A percentile compares a stretch with the other conserved stretches of the same genome.
phyloP scores from a whole-genome alignment of 108 stramenopile species.

The Craspedostauros australis region DNA sequence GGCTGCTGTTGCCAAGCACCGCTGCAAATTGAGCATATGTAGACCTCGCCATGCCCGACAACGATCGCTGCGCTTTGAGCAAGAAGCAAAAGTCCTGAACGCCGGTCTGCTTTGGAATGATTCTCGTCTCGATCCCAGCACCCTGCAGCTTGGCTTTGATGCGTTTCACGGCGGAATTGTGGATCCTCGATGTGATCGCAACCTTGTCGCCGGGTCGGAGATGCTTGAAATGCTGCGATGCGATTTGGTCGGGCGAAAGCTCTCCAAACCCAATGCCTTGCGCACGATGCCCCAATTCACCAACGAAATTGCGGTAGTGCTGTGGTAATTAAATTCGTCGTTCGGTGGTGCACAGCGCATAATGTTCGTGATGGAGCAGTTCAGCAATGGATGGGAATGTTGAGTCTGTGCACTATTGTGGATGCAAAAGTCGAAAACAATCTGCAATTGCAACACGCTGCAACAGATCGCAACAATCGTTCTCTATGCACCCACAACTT shows the following conservation, averaged over 20 bases:
- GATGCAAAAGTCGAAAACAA: background rate
- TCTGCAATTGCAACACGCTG: background rate
- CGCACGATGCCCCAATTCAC: slow-evolving; percentile 25
- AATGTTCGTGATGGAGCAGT: background rate
- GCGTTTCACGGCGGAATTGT: slow-evolving; percentile 11
- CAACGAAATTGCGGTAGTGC: slow-evolving; percentile 46
- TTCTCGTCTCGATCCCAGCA: slow-evolving; percentile 26
- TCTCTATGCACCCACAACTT: background rate
- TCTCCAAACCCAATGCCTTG: slow-evolving; percentile 42
- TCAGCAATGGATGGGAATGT: background rate
- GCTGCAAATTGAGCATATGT: slow-evolving; percentile 41
- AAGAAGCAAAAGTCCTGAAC: slow-evolving; percentile 58
- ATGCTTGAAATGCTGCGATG: slow-evolving; percentile 16
- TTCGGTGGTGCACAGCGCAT: background rate
- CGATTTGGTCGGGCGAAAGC: slow-evolving; percentile 21
- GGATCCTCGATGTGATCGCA: slow-evolving; percentile 27
- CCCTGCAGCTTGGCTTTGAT: slow-evolving; percentile 21
- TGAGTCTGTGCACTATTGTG: background rate
- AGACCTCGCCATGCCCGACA: slow-evolving; percentile 31
- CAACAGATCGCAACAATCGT: background rate
- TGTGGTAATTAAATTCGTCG: background rate
- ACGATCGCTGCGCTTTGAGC: slow-evolving; percentile 23
- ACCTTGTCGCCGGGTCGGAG: slow-evolving; percentile 35
- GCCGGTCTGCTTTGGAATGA: slow-evolving; percentile 24
- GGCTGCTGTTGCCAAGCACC: slow-evolving; percentile 32